A percentile compares a stretch with the other conserved stretches of the same genome.
These are phyloP conservation scores for Dillenia suffruticosa DNA, from an alignment of 164 flowering plant species.

Conservation along the genomic window DNA sequence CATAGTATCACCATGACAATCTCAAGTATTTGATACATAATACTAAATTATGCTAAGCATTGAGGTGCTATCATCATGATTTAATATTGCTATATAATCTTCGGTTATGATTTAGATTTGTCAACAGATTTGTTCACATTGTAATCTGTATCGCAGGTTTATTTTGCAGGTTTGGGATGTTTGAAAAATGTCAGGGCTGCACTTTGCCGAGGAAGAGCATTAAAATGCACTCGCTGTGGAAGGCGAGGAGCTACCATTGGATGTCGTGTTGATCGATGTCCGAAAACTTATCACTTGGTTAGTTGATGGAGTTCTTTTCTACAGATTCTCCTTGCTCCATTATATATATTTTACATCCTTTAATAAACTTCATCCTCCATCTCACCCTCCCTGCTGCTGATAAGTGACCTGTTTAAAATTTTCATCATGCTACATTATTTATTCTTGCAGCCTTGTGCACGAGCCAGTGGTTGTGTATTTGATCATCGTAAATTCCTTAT, in stretches of 20 bases:
- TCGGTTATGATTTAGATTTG: too few relatives aligned
- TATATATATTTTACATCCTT: neutral
- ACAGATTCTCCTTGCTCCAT: neutral
- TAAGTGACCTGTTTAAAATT: too few relatives aligned
- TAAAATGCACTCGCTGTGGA: constrained; percentile 95
- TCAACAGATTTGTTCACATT: neutral
- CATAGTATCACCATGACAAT: too few relatives aligned
- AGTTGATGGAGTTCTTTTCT: constrained; percentile 16
- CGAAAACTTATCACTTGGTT: constrained; percentile 95
- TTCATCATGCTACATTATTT: too few relatives aligned
- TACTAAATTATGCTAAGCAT: too few relatives aligned
- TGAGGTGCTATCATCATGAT: too few relatives aligned
- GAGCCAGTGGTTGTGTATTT: constrained; percentile 84
- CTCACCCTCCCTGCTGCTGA: constrained; percentile 1
- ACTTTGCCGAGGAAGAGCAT: constrained; percentile 84
- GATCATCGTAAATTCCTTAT: constrained; percentile 97
- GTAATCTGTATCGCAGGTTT: constrained; percentile 51
- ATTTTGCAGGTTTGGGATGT: constrained; percentile 94
- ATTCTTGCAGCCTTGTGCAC: constrained; percentile 80
- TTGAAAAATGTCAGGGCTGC: constrained; percentile 92
- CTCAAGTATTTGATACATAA: too few relatives aligned
- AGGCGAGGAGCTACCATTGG: constrained; percentile 98
- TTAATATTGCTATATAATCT: too few relatives aligned
- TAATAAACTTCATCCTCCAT: neutral
- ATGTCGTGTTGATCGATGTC: constrained; percentile 97